Conservation (phyloP, 2,329 filamentous ascomycete genomes). For the Tolypocladium amazonense region DNA sequence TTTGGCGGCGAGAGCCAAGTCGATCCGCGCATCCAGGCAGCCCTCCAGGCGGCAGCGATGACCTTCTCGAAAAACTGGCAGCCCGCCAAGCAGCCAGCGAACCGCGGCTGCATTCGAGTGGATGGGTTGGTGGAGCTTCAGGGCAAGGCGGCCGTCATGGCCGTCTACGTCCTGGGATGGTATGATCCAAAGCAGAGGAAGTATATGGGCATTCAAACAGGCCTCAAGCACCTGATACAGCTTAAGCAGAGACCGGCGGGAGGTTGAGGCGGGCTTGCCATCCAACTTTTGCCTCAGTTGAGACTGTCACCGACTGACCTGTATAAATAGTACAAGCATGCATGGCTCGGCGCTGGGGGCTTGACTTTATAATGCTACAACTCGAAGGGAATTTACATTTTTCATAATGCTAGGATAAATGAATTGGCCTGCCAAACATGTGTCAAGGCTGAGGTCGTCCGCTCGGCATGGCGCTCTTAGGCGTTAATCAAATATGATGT, state of each 20-base stretch:
- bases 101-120: conserved; percentile 39
- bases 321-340: conserved; percentile 5
- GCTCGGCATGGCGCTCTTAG: background rate
- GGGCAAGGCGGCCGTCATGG: conserved; percentile 32
- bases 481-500: background rate
- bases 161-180: conserved; percentile 40
- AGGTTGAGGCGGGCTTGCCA: conserved; percentile 8
- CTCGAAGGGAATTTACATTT: background rate
- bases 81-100: conserved; percentile 29
- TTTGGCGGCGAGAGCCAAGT: conserved; percentile 20
- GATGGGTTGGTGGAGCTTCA: conserved; percentile 45
- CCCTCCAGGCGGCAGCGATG: conserved; percentile 19
- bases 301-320: background rate
- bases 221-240: conserved; percentile 31
- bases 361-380: conserved; percentile 17
- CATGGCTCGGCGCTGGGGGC: conserved; percentile 13
- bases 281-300: background rate
- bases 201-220: conserved; percentile 29
- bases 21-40: conserved; percentile 21
- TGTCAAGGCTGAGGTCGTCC: too few relatives aligned
- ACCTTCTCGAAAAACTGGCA: conserved; percentile 36
- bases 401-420: background rate
- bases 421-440: background rate
- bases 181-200: conserved; percentile 45
- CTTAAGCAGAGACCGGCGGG: conserved; percentile 25